Conservation (phyloP, 2,329 filamentous ascomycete genomes). For the Ramularia endophylla region DNA sequence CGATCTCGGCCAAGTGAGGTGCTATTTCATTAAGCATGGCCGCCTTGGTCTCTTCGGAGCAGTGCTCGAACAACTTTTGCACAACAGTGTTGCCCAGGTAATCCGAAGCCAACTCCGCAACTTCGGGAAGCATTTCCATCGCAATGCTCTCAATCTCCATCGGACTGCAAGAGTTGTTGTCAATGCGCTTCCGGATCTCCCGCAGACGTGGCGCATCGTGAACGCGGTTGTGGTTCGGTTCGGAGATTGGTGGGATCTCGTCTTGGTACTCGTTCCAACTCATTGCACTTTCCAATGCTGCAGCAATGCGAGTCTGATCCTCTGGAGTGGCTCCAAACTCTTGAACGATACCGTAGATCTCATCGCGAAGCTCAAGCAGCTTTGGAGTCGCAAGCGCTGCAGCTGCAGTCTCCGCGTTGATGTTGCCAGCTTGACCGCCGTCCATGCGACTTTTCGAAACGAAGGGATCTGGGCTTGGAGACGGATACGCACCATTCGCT, state of each 20-base stretch:
- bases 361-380: slow-evolving; percentile 69
- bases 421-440: slow-evolving; percentile 28
- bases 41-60: slow-evolving; percentile 83
- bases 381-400: slow-evolving; percentile 62
- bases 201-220: slow-evolving; percentile 92
- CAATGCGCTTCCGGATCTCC: slow-evolving; percentile 95
- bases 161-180: slow-evolving; percentile 82
- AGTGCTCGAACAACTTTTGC: slow-evolving; percentile 96
- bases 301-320: slow-evolving; percentile 65
- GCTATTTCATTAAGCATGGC: slow-evolving; percentile 84
- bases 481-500: slow-evolving; percentile 79
- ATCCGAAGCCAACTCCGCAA: slow-evolving; percentile 89
- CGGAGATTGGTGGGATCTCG: slow-evolving; percentile 83
- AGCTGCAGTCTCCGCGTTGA: slow-evolving; percentile 42
- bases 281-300: slow-evolving; percentile 70
- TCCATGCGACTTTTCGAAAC: slow-evolving; percentile 34
- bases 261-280: slow-evolving; percentile 64
- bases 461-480: slow-evolving; percentile 84
- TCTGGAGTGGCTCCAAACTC: slow-evolving; percentile 83
- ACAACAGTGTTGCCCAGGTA: slow-evolving; percentile 99
- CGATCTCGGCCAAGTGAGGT: slow-evolving; percentile 91
- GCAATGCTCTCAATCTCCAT: slow-evolving; percentile 90
- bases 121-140: slow-evolving; percentile 90
- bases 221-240: slow-evolving; percentile 80
- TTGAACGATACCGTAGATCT: slow-evolving; percentile 79